Evolutionary conservation across 139 green algal species (phyloP).

Genomic region (Zygnema cylindricum): DNA sequence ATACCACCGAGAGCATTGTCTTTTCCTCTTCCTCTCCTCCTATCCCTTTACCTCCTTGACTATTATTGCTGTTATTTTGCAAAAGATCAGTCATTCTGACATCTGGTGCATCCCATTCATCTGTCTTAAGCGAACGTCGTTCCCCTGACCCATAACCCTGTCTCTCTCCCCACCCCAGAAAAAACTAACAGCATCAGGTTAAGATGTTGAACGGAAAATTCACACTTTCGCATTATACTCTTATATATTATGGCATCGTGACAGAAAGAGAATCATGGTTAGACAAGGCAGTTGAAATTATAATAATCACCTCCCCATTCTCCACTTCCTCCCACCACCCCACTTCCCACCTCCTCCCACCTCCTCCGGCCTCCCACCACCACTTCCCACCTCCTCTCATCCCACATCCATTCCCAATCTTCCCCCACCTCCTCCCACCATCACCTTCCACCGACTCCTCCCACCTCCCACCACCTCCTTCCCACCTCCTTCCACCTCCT

Average conservation of each 20-base stretch:
- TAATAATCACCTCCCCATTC: no score
- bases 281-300: no score
- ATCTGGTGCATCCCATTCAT: constrained; percentile 7
- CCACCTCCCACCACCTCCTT: not conserved
- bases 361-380: no score
- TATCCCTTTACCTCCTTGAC: constrained; percentile 1
- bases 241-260: no score
- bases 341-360: no score
- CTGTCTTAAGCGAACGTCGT: not conserved
- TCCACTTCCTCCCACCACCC: no score
- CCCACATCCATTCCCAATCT: no score
- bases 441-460: not conserved
- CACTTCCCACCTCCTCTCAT: not conserved
- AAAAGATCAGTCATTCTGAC: not conserved
- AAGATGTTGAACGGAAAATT: no score
- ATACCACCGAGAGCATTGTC: constrained; percentile 82
- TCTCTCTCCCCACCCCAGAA: no score
- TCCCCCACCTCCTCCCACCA: not conserved
- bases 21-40: constrained; percentile 50
- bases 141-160: constrained; percentile 20
- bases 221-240: no score
- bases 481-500: not conserved
- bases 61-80: not conserved
- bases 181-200: no score
- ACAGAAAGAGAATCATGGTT: no score